These are phyloP conservation scores for Phoenix dactylifera DNA, from an alignment of 176 grass and related monocot species.

Conservation along the genomic window DNA sequence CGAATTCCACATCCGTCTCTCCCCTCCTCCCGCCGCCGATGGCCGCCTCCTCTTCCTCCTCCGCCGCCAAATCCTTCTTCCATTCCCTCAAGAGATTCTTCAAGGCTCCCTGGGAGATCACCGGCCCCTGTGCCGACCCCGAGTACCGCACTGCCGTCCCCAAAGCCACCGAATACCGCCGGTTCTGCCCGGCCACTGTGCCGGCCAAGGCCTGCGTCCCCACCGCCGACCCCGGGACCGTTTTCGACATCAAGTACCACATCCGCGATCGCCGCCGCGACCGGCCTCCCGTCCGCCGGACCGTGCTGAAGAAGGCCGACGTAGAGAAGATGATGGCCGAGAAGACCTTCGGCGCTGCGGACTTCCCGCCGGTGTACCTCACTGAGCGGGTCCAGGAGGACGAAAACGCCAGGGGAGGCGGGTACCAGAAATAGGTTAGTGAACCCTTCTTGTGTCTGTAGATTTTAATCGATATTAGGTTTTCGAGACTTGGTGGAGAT, in stretches of 20 bases:
- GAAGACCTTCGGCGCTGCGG: conserved; percentile 62
- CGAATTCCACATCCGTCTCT: too few species aligned
- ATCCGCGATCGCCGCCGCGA: conserved; percentile 56
- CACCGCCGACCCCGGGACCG: conserved; percentile 64
- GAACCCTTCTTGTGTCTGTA: neutral
- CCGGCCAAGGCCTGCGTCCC: conserved; percentile 41
- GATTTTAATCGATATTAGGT: conserved; percentile 19
- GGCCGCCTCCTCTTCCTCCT: neutral
- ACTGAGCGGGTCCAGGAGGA: conserved; percentile 59
- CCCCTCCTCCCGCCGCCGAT: too few species aligned
- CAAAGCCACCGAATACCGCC: conserved; percentile 45
- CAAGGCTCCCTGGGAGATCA: conserved; percentile 99
- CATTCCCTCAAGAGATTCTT: conserved; percentile 57
- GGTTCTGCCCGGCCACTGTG: conserved; percentile 51
- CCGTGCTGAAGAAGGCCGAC: conserved; percentile 64
- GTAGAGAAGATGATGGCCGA: conserved; percentile 71
- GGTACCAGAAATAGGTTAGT: conserved; percentile 63
- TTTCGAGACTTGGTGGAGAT: neutral
- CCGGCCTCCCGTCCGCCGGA: conserved; percentile 67
- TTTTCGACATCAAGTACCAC: conserved; percentile 94
- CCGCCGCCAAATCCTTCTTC: conserved; percentile 39
- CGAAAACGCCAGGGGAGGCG: conserved; percentile 43
- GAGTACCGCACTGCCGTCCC: conserved; percentile 61
- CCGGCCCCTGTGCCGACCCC: conserved; percentile 65
- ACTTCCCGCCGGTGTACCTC: conserved; percentile 63